A percentile compares a stretch with the other conserved stretches of the same genome.
Conservation (phyloP, 176 grass and related monocot genomes). For the Avena insularis region DNA sequence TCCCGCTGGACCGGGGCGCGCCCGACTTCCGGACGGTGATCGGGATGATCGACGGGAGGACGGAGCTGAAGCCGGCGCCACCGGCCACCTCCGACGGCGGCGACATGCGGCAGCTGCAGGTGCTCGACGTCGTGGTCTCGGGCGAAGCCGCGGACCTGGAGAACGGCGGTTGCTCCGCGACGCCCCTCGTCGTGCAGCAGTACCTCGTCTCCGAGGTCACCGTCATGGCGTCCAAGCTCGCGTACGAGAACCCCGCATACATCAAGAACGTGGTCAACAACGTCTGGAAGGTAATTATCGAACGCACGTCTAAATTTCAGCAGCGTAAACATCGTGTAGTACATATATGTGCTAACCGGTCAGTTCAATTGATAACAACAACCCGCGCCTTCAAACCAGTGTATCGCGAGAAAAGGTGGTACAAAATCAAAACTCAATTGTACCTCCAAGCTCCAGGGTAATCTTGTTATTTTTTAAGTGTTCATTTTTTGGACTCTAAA, state of each 20-base stretch:
- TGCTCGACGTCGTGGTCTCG: not conserved
- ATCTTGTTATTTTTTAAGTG: no score
- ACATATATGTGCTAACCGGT: no score
- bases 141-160: constrained; percentile 6
- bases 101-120: constrained; percentile 30
- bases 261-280: constrained; percentile 63
- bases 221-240: constrained; percentile 51
- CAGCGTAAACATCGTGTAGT: no score
- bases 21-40: constrained; percentile 47
- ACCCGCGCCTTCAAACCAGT: no score
- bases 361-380: no score
- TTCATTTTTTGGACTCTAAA: no score
- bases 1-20: constrained; percentile 43
- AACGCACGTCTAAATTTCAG: no score
- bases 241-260: constrained; percentile 61
- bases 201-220: constrained; percentile 41
- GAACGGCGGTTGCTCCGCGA: not conserved
- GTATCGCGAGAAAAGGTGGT: no score
- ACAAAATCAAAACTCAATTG: no score
- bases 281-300: constrained; percentile 63
- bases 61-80: constrained; percentile 47
- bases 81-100: not conserved
- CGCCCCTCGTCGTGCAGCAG: constrained; percentile 28
- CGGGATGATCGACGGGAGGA: constrained; percentile 51
- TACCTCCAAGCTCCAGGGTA: no score